These are phyloP conservation scores for Euclidium syriacum DNA, from an alignment of 345 rosid species.

Conservation along the genomic window DNA sequence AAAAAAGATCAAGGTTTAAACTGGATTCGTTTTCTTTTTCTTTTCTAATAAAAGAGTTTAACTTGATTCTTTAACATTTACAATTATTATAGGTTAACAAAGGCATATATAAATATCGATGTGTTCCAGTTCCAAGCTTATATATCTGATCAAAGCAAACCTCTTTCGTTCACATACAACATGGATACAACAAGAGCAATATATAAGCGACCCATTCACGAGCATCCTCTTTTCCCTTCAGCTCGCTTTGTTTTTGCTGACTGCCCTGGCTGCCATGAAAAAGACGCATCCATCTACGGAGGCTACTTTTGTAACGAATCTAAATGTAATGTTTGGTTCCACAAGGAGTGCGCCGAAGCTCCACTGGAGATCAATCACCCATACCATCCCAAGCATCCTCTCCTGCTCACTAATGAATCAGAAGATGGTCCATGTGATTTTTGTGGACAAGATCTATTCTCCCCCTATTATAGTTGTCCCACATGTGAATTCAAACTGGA, in stretches of 20 bases:
- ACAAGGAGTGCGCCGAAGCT: slow-evolving; percentile 5
- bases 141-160: too few species aligned
- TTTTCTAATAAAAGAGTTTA: too few species aligned
- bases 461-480: background rate
- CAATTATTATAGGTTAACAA: too few species aligned
- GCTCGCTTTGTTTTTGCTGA: accelerated
- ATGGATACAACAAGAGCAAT: background rate
- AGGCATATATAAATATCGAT: too few species aligned
- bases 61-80: too few species aligned
- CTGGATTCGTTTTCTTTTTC: too few species aligned
- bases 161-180: too few species aligned
- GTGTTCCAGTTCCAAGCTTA: too few species aligned
- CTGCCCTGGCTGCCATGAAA: background rate
- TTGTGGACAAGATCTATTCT: background rate
- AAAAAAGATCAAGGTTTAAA: too few species aligned
- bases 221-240: background rate
- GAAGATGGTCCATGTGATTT: background rate
- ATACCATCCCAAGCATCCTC: background rate
- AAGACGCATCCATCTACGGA: accelerated
- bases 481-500: background rate
- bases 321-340: background rate
- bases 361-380: slow-evolving; percentile 1
- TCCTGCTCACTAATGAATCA: background rate
- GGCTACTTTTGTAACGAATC: background rate
- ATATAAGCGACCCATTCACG: background rate